Evolutionary conservation across 2,329 filamentous ascomycete genomes (phyloP).

Genomic region (Fusarium sp.): DNA sequence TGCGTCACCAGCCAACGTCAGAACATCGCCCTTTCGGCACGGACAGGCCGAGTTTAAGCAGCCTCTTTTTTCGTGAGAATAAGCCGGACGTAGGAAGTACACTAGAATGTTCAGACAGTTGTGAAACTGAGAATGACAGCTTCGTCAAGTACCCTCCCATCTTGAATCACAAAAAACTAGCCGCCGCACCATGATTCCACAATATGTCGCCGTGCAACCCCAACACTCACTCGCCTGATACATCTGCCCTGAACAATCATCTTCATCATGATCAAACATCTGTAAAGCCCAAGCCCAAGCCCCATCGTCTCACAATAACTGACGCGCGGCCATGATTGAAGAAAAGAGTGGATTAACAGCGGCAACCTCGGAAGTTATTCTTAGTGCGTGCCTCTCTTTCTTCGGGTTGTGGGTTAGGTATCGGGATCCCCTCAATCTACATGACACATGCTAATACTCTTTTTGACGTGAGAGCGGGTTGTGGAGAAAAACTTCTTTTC

Average conservation of each 20-base stretch:
- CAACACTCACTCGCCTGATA: not conserved
- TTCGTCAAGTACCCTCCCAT: no score
- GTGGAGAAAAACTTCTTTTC: not conserved
- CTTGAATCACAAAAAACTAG: not conserved
- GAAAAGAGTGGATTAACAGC: not conserved
- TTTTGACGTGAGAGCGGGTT: constrained; percentile 9
- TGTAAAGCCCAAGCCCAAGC: not conserved
- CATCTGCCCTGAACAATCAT: not conserved
- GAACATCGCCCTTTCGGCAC: constrained; percentile 29
- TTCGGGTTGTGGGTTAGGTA: not conserved
- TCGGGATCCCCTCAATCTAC: not conserved
- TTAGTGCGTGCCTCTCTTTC: not conserved
- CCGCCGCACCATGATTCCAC: not conserved
- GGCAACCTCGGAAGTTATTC: not conserved
- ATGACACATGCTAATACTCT: not conserved
- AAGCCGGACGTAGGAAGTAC: not conserved
- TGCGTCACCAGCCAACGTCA: constrained; percentile 41
- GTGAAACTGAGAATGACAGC: not conserved
- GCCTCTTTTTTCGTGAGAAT: not conserved
- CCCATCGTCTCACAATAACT: not conserved
- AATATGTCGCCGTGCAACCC: not conserved
- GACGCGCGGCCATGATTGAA: not conserved
- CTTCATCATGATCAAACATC: not conserved
- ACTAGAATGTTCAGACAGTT: not conserved
- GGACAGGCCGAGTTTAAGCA: constrained; percentile 18